Base-by-base conservation (phyloP, 2,329 filamentous ascomycete genomes). In the Clonostachys sp. region DNA sequence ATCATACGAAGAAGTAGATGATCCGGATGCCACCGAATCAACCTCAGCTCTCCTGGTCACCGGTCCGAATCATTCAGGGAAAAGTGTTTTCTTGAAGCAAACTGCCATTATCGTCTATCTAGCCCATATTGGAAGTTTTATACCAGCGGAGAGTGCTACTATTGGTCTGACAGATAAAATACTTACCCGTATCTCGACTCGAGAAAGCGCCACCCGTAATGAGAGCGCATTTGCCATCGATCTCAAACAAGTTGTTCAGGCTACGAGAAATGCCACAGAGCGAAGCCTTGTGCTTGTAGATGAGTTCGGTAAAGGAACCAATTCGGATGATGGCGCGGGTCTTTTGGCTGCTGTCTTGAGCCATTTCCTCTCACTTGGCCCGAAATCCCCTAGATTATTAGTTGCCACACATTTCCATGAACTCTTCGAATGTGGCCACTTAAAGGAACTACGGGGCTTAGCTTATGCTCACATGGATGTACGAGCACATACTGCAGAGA, bases 51-150 rank as follows among this genome's bases (percentile, higher is more conserved):
- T 96, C 12, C 71, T 96, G 6, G 66, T 99, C 57, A 97, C 94
- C 0, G 94, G 94, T 0, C 91, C 94, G 5, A 99, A 99, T 57
- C 95, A 94, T 62, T 97, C 94, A 0, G 94, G 94, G 1, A 99
- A 99, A 65, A 97, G 91, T 56, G 82, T 97, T 0, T 97, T 96
- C 64, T 77, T 97, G 61, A 99, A 95, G 64, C 92, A 99, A 63
- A 81, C 89, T 34, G 94, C 91, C 5, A 71, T 96, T 44, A 94
- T 96, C 49, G 84, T 95, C 13, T 96, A 94, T 61, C 78, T 99
- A 65, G 89, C 94, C 1, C 94, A 99, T 60, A 81, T 96, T 46
- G 94, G 94, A 45, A 92, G 90, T 62, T 97, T 89, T 61, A 89
- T 99, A 2, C 92, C 94, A 2, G 92, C 91, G 2, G 76, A 84